Conservation (phyloP, 2,329 filamentous ascomycete species). For the Xylariaceae sp. region DNA sequence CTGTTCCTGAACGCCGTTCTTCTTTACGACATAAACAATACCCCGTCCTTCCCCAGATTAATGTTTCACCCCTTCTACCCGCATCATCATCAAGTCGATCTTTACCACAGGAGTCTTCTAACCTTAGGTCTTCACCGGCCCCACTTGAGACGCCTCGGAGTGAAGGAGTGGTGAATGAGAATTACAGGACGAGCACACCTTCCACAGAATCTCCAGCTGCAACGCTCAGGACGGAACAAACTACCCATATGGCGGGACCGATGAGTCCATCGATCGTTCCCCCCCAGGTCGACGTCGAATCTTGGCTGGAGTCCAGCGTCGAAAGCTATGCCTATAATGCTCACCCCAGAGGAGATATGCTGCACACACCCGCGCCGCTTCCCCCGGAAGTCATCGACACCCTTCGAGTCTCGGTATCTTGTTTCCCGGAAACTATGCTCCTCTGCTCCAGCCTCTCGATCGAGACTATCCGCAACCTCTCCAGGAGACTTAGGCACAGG, state of each 20-base stretch:
- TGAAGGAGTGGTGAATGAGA: slow-evolving; percentile 1
- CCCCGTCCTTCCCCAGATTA: slow-evolving; percentile 20
- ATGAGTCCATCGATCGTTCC: slow-evolving; percentile 21
- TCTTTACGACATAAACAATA: slow-evolving; percentile 30
- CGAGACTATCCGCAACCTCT: slow-evolving; percentile 60
- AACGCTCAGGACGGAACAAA: neutral
- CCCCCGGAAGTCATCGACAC: slow-evolving; percentile 58
- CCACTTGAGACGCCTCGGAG: neutral
- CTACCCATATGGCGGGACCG: neutral
- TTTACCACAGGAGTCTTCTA: slow-evolving; percentile 1
- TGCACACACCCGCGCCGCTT: slow-evolving; percentile 48
- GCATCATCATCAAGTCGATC: slow-evolving; percentile 3
- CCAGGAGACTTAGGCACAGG: slow-evolving; percentile 53
- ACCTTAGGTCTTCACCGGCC: neutral
- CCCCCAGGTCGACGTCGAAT: slow-evolving; percentile 29
- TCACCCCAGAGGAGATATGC: slow-evolving; percentile 25
- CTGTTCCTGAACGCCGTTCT: slow-evolving; percentile 29
- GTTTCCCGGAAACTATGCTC: slow-evolving; percentile 64
- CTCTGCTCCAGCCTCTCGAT: slow-evolving; percentile 57
- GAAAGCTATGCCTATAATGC: slow-evolving; percentile 31
- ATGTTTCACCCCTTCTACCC: slow-evolving; percentile 15
- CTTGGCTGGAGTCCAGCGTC: slow-evolving; percentile 30
- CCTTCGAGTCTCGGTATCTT: slow-evolving; percentile 55
- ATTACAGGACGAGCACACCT: too few species aligned
- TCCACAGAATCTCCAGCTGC: neutral